Conservation (phyloP, 2,329 filamentous ascomycete genomes). For the Helotiales sp. region DNA sequence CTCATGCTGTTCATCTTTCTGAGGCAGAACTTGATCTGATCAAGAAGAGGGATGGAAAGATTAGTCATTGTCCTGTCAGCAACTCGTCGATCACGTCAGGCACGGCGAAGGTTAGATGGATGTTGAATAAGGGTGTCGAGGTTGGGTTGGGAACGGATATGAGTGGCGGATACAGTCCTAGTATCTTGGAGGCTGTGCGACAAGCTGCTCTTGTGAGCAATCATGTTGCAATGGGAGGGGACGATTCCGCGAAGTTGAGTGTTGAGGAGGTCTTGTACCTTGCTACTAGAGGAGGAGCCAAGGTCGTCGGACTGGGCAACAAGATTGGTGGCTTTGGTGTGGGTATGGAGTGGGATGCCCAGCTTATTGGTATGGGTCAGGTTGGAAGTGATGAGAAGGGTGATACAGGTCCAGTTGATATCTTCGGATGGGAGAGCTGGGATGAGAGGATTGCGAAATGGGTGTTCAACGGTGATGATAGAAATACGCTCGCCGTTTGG, state of each 20-base stretch:
- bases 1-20: slow-evolving; percentile 80
- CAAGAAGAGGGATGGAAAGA: slow-evolving; percentile 62
- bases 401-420: slow-evolving; percentile 71
- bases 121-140: slow-evolving; percentile 75
- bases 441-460: slow-evolving; percentile 88
- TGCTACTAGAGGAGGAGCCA: slow-evolving; percentile 85
- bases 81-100: slow-evolving; percentile 86
- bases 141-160: slow-evolving; percentile 92
- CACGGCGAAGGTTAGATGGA: slow-evolving; percentile 72
- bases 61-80: slow-evolving; percentile 86
- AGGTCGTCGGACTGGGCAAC: slow-evolving; percentile 74
- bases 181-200: slow-evolving; percentile 80
- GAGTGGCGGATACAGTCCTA: slow-evolving; percentile 82
- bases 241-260: slow-evolving; percentile 66
- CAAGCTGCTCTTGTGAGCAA: slow-evolving; percentile 81
- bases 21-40: slow-evolving; percentile 70
- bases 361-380: slow-evolving; percentile 71
- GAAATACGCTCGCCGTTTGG: slow-evolving; percentile 90
- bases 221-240: slow-evolving; percentile 64
- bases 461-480: slow-evolving; percentile 91
- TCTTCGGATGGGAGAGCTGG: slow-evolving; percentile 94
- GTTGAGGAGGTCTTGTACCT: slow-evolving; percentile 87
- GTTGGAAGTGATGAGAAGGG: slow-evolving; percentile 45
- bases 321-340: slow-evolving; percentile 81
- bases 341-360: slow-evolving; percentile 90